Base-by-base conservation (phyloP, 1,139 yeast species). In the Yamadazyma friedrichii region DNA sequence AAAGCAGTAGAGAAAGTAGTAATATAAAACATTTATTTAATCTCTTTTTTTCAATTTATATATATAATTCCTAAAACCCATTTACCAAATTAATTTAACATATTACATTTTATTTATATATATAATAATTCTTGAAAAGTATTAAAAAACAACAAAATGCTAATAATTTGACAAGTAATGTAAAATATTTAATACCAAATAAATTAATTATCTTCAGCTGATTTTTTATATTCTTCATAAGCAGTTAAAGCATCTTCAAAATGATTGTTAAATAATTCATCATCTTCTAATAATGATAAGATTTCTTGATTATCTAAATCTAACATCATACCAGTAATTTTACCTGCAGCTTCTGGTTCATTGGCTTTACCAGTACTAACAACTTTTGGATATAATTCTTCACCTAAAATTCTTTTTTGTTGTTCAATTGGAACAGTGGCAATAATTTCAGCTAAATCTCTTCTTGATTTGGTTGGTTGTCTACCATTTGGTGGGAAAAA, bases 241-340 rank as follows among this genome's bases (percentile, higher is more conserved):
- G 98, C 98, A 68, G 85, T 80, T 59, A 86, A 80, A 55, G 99
- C 98, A 70, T 93, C 98, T 60, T 86, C 86, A 64, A 93, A 89
- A 70, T 91, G 96, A 67, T 82, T 81, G 74, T 84, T 85, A 76
- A 93, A 88, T 56, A 87, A 80, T 58, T 82, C 91, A 53, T 88
- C 96, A 64, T 91, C 95, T 61, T 85, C 93, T 65, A 88, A 82
- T 66, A 93, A 78, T 51, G 87, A 85, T 63, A 91, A 74, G 59
- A 94, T 87, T 74, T 93, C 97, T 62, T 82, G 82, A 71, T 87
- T 88, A 63, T 89, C 95, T 82, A 93, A 84, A 65, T 91, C 97
- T 65, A 93, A 82, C 78, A 93, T 83, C 98, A 93, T 93, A 76
- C 98, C 98, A 55, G 99, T 93, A 65, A 93, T 89, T 79, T 91